Evolutionary conservation across 2,329 filamentous ascomycete genomes (phyloP).

Genomic region (Paecilomyces sp.): DNA sequence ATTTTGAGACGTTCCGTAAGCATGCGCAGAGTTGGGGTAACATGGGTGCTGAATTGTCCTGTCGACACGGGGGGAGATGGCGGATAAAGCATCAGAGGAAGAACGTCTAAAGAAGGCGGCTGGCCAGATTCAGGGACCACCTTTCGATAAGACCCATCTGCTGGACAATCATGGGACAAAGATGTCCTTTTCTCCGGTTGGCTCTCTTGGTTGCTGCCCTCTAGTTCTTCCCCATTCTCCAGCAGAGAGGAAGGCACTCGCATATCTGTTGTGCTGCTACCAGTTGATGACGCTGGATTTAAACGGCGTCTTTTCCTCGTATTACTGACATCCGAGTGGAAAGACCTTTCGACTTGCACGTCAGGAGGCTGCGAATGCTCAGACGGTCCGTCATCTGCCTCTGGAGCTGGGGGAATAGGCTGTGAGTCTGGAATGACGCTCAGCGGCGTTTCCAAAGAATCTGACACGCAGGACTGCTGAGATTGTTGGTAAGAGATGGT

Average conservation of each 20-base stretch:
- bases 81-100: constrained; percentile 43
- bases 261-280: background rate
- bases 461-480: constrained; percentile 1
- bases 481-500: background rate
- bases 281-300: background rate
- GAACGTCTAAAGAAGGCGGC: constrained; percentile 6
- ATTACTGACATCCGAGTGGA: background rate
- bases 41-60: constrained; percentile 42
- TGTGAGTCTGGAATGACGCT: constrained; percentile 37
- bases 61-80: constrained; percentile 48
- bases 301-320: constrained; percentile 10
- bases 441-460: constrained; percentile 26
- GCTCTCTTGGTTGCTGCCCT: background rate
- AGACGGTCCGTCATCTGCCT: constrained; percentile 1
- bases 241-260: constrained; percentile 9
- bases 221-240: background rate
- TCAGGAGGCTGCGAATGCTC: background rate
- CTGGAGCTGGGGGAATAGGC: constrained; percentile 10
- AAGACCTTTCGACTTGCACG: constrained; percentile 10
- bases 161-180: background rate
- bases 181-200: background rate
- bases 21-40: constrained; percentile 50
- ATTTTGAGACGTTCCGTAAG: constrained; percentile 50
- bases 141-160: background rate
- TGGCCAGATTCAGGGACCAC: constrained; percentile 2